Evolutionary conservation across 257 asterid species (phyloP).

Genomic region (Verbascum thapsus): DNA sequence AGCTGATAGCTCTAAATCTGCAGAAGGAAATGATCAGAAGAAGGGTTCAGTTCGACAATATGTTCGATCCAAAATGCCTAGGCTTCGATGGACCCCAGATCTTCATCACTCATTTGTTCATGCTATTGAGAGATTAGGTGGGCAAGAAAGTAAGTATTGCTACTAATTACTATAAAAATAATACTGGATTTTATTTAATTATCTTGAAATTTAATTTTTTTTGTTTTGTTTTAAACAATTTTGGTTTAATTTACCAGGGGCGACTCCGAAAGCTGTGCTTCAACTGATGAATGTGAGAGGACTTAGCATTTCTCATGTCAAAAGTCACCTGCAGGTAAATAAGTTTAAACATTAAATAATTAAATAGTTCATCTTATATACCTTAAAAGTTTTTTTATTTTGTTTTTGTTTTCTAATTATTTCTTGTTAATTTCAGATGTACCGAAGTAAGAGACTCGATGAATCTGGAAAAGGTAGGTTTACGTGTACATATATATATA

Average conservation of each 20-base stretch:
- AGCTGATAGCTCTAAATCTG: slow-evolving; percentile 32
- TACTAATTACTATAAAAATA: not conserved
- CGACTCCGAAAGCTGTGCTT: slow-evolving; percentile 93
- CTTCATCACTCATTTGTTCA: slow-evolving; percentile 85
- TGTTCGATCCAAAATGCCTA: slow-evolving; percentile 77
- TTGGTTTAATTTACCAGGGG: slow-evolving; percentile 49
- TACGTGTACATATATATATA: not conserved
- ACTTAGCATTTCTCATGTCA: slow-evolving; percentile 88
- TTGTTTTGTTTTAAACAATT: not conserved
- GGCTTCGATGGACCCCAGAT: slow-evolving; percentile 95
- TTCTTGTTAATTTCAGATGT: slow-evolving; percentile 59
- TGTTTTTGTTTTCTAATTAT: not conserved
- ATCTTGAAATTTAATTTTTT: not conserved
- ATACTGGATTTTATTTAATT: not conserved
- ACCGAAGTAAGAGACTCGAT: slow-evolving; percentile 84
- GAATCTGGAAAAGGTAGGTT: slow-evolving; percentile 77
- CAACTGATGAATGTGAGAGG: slow-evolving; percentile 90
- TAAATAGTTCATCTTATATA: no score
- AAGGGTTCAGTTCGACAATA: slow-evolving; percentile 60
- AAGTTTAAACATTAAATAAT: not conserved
- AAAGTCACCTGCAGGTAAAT: slow-evolving; percentile 92
- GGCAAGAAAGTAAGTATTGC: slow-evolving; percentile 81
- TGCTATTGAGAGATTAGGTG: slow-evolving; percentile 89
- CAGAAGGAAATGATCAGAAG: slow-evolving; percentile 40
- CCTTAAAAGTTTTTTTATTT: not conserved